Percentiles rank a stretch among this genome's conserved stretches.
These are phyloP conservation scores for Astragalus membranaceus DNA, from an alignment of 306 rosid species.

Conservation along the genomic window DNA sequence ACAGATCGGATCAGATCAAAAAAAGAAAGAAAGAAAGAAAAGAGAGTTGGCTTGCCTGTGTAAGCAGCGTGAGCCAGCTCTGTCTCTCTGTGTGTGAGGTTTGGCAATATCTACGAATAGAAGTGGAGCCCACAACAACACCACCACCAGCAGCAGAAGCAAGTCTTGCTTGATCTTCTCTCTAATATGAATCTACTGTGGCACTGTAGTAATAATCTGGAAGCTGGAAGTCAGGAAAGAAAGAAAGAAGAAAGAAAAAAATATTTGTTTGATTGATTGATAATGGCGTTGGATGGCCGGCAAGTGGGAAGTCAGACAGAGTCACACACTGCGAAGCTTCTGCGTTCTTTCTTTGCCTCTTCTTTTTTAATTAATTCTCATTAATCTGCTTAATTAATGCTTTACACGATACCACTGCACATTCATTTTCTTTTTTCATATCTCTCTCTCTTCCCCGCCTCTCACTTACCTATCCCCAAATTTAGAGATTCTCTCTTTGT, in stretches of 20 bases:
- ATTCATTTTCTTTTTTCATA: background rate
- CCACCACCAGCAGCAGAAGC: background rate
- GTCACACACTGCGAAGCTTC: slow-evolving; percentile 16
- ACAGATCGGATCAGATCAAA: background rate
- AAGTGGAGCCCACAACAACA: background rate
- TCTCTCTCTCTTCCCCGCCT: background rate
- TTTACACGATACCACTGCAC: background rate
- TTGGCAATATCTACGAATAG: background rate
- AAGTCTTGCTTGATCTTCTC: background rate
- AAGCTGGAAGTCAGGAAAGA: background rate
- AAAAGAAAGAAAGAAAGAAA: background rate
- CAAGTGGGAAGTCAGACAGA: slow-evolving; percentile 13
- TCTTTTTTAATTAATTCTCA: background rate
- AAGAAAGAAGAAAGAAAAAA: background rate
- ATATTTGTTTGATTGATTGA: background rate
- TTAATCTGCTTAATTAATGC: background rate
- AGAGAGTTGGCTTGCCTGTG: background rate
- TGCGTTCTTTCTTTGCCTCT: background rate
- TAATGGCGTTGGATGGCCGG: slow-evolving; percentile 26
- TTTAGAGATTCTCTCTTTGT: too few species aligned
- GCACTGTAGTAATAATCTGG: background rate
- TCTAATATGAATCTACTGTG: background rate
- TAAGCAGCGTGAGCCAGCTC: background rate
- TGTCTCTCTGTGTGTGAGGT: background rate
- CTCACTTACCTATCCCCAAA: too few species aligned